Evolutionary conservation across 2,329 filamentous ascomycete genomes (phyloP), one percentile per base, ranked within the genome.

Genomic region (Daldinia eschscholtzii): DNA sequence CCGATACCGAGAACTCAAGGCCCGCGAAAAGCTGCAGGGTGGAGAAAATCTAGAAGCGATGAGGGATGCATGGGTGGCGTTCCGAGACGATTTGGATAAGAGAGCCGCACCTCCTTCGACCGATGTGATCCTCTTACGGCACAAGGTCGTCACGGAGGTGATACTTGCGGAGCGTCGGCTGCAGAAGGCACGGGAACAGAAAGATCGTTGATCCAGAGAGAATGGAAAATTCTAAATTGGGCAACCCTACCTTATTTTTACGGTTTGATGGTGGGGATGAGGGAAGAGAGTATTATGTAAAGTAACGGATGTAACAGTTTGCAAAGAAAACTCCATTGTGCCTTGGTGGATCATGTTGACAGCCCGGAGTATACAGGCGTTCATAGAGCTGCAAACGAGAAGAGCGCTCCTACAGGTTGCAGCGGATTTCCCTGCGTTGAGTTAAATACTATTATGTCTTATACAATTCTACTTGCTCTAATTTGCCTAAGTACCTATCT

Each of bases 101-200:
- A 48, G 33, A 3, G 6, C 39, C 7, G 53, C 39, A 0, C 12
- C n/a, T 6, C 65, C 56, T 12, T 61, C 52, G 6, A 41, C 61
- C 1, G 55, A 37, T 7, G 30, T n/a, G 18, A 57, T 59, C n/a
- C 20, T 67, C 6, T 23, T 70, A 37, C 35, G 26, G 37, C 39
- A 57, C 28, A 68, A 65, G 56, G 56, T 56, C 28, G 52, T 56
- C 2, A 70, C 68, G 7, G 30, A 48, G n/a, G 13, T 63, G 6
- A 41, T 65, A 2, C 65, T 65, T 10, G 58, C 65, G 2, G 68
- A 67, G 18, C 61, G 33, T 6, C 46, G 37, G n/a, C 23, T 53
- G n/a, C 57, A 23, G 41, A 41, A 61, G 57, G 26, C 18, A 23
- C 28, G 26, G 13, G 30, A 48, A 13, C 57, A 1, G 18, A 23